Base-by-base conservation (phyloP, 768 basidiomycete species). In the Filobasidium floriforme region DNA sequence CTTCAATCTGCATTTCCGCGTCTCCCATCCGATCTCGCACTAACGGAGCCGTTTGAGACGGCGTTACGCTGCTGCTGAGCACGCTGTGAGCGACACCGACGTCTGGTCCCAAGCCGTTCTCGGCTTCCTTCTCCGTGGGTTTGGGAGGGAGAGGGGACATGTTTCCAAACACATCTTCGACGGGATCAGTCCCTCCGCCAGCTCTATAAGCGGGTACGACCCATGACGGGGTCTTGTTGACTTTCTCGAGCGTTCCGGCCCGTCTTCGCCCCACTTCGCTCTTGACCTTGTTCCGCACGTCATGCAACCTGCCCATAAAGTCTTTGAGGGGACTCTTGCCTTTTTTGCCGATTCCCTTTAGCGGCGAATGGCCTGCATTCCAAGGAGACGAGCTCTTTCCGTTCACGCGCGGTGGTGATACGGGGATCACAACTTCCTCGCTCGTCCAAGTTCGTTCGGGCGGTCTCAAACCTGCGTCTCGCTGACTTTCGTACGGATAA, bases 251-350 rank as follows among this genome's bases (percentile, higher is more conserved):
- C 22, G 54, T 57, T 24, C 54, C 54, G 18, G 54, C 54, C 6
- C 54, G 22, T 32, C 54, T 24, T 22, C 54, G 54, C 22, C 54
- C 54, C 6, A 57, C 54, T 57, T 57, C 54, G 29, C 4, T 57
- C 54, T 57, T 57, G 54, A 57, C 54, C 54, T 57, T 57, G 22
- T 57, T 57, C 54, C 26, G 12, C 15, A 57, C 54, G 24, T 32
- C 54, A 15, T 57, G 54, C 29, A 57, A 24, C 54, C 26, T 57
- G 54, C 54, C 26, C 19, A 57, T 26, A 24, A 57, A 26, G 15
- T 28, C 54, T 57, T 57, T 57, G 18, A 57, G 22, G 24, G 54
- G 54, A 32, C 54, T 57, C 24, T 32, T 57, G 24, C 54, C 24
- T 32, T 57, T 57, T 22, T 1, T 15, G 5, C 24, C 5, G 15